Base-by-base conservation (phyloP, 805 yeast genomes). In the Schwanniomyces vanrijiae region DNA sequence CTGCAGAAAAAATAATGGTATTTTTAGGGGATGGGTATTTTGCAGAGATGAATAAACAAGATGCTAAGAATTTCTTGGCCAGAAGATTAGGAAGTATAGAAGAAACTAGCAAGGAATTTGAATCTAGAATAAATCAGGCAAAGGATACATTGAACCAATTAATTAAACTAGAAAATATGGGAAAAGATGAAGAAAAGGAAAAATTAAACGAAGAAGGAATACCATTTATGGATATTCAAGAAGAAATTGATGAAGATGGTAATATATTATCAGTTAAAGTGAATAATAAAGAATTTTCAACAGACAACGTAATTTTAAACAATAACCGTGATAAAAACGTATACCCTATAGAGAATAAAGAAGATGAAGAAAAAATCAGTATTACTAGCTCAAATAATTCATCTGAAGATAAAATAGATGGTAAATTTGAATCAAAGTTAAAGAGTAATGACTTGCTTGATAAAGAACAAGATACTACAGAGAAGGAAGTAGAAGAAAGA, bases 171-270 rank as follows among this genome's bases (percentile, higher is more conserved):
- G 46, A 34, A 42, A 51, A 24, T 24, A 40, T 18, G 40, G 35
- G 31, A 34, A 18, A 19, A 10, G 24, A 20, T 35, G 34, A 49
- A 22, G 48, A 48, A 19, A 42, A 48, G 2, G 47, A 46, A 7
- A 48, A 51, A 18, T 45, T 55, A 7, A 68, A 69, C 19, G 80
- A 70, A 3, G 83, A 78, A 13, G 81, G 75, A 1, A 56, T 83
- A 2, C 90, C 89, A 0, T 69, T 88, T 20, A 81, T 90, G 82
- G 97, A 90, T 47, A 91, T 91, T 19, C 75, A 83, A 44, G 97
- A 90, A 59, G 66, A 61, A 44, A 64, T 91, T 33, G 96, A 90
- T 63, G 96, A 88, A 0, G 83, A 87, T n/a, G 97, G 83, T 0
- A 82, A 87, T 49, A 75, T 90, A 1, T 60, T 86, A 2, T 50